Evolutionary conservation across 257 asterid genomes (phyloP).

Genomic region (Paraleonurus japonicus): DNA sequence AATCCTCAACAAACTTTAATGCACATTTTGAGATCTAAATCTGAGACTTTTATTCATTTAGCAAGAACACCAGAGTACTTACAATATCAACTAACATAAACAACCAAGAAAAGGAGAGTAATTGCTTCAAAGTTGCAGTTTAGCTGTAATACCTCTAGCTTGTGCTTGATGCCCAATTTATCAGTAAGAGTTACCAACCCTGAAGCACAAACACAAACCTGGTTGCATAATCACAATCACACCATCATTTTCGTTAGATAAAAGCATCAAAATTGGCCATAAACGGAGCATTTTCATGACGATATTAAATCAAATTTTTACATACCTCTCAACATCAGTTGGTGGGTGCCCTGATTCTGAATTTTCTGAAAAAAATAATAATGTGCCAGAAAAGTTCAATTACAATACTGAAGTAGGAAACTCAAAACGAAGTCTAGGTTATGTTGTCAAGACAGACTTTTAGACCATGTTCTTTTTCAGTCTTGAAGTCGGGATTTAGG

Average conservation of each 20-base stretch:
- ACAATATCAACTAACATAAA: not conserved
- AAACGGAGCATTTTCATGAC: not conserved
- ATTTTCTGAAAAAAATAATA: constrained; percentile 49
- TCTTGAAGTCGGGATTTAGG: no score
- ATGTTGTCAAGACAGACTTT: not conserved
- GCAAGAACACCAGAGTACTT: not conserved
- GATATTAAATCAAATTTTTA: not conserved
- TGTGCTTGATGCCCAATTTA: constrained; percentile 40
- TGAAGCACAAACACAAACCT: constrained; percentile 80
- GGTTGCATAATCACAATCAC: constrained; percentile 24
- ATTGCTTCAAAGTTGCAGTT: constrained; percentile 4
- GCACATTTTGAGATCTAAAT: not conserved
- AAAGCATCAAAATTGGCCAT: not conserved
- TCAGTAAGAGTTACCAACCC: constrained; percentile 61
- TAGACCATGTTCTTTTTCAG: no score
- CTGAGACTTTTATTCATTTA: not conserved
- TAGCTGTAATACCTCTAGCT: constrained; percentile 49
- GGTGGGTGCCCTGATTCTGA: constrained; percentile 80
- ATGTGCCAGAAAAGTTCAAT: constrained; percentile 4
- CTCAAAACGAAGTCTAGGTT: not conserved
- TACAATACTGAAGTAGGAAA: not conserved
- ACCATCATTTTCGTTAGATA: not conserved
- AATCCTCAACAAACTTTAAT: not conserved
- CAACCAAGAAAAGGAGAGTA: not conserved
- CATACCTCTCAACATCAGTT: constrained; percentile 78